Base-by-base conservation (phyloP, 176 grass and related monocot genomes). In the Hsuehochloa calcarea region DNA sequence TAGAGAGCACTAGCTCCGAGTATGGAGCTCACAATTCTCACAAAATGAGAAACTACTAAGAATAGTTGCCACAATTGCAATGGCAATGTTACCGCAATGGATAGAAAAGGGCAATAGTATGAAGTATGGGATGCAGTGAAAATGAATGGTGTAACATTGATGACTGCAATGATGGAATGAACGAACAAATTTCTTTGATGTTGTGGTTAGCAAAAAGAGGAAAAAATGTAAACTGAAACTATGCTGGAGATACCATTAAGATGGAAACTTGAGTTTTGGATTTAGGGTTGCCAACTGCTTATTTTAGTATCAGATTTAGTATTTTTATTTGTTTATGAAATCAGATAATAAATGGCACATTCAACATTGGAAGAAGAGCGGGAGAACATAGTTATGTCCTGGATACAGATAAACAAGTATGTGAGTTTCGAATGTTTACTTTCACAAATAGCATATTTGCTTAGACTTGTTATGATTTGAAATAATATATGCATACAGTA, bases 401-500 rank as follows among this genome's bases (percentile, higher is more conserved):
- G 50, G 14, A 1, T 26, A 65, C 22, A 81, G n/a, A 75, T 89
- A 81, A 80, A 89, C 20, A 75, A 34, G 7, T 75, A 5, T 61
- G 67, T n/a, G 3, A 3, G 0, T 27, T 45, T 75, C 35, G 1
- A 31, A 55, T 67, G 26, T 39, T 37, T 79, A 23, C 43, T 56
- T 46, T 66, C 50, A 60, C 65, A 90, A 27, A 50, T 60, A 77
- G 10, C 44, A 56, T 70, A 54, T 37, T 80, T 58, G 27, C 65
- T 70, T 86, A 47, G 77, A 75, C 47, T 76, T 60, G 14, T 29
- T 40, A 47, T 68, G 86, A 85, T 72, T 88, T 81, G 39, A 88
- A 90, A 54, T 89, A 50, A 86, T 88, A 83, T 88, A 90, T 90
- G 81, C 15, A 61, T 52, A 78, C 41, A 75, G 11, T 45, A 83